Evolutionary conservation across 192 early-diverging fungal genomes (phyloP), one percentile per base, ranked within the genome.

Genomic region (Backusella australiensis): DNA sequence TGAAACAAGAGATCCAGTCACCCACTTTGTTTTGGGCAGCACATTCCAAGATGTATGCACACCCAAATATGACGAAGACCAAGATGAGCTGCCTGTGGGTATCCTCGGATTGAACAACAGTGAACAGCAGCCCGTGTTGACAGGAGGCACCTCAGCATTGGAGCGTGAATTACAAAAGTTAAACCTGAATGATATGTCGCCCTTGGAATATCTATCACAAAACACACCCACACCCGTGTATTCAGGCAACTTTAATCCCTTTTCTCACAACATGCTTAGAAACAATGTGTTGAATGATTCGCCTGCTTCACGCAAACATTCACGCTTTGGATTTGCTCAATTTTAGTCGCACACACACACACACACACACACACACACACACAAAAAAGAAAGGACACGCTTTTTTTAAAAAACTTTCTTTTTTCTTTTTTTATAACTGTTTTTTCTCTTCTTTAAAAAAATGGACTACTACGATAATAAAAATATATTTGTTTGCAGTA

Each of bases 311-410:
- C 72, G 78, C 23, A 79, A 79, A 52, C 66, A 68, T 41, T 79
- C 78, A 42, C 72, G 78, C 34, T 79, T 79, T 75, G 78, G 78
- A 3, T 79, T 79, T 79, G 78, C 78, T 56, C 78, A 79, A 49
- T 66, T 79, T 19, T 79, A 78, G 39, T 39, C 9, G 23, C 44
- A 52, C 44, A 32, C 71, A 29, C 26, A 7, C 19, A 72, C 29
- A 32, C 29, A 32, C 29, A 29, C 29, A 29, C 44, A 32, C 71
- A 29, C 26, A 7, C 19, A 72, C 29, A 32, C 29, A 32, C 29
- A 29, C 29, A 29, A 32, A 41, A 29, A 41, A 32, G 21, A 41
- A 19, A 44, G 11, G 5, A 19, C 3, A n/a, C 6, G 6, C 23
- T 35, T 67, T 67, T 34, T 29, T 29, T 67, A 39, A 8, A 39